A percentile compares a stretch with the other conserved stretches of the same genome.
These are phyloP conservation scores for Neospora caninum DNA, from an alignment of 169 alveolate species.

Conservation along the genomic window DNA sequence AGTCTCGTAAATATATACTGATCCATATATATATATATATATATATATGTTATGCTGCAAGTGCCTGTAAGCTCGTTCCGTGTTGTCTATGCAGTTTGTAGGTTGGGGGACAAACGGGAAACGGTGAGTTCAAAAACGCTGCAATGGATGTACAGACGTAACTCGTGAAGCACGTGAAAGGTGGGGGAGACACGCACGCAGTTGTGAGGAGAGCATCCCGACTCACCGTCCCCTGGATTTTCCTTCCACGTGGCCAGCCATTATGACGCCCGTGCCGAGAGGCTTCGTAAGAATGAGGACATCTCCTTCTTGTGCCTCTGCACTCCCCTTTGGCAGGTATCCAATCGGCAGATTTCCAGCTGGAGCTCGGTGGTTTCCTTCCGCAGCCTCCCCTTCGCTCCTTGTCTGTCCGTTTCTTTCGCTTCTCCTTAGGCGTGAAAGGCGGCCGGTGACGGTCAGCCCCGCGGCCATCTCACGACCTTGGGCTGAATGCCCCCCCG, in stretches of 20 bases:
- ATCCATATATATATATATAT: neutral
- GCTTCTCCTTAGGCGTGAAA: neutral
- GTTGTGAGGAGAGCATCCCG: neutral
- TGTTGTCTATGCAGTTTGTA: too few relatives aligned
- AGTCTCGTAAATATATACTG: neutral
- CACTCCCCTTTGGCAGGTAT: conserved; percentile 50
- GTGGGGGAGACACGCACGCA: too few relatives aligned
- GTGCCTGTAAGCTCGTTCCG: too few relatives aligned
- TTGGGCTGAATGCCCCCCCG: conserved; percentile 60
- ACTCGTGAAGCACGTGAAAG: too few relatives aligned
- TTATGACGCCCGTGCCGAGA: conserved; percentile 49
- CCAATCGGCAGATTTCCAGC: neutral
- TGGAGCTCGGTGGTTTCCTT: neutral
- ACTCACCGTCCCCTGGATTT: conserved; percentile 53
- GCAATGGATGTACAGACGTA: too few relatives aligned
- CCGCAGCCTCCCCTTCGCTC: neutral
- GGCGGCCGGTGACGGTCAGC: conserved; percentile 49
- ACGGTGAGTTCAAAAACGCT: too few relatives aligned
- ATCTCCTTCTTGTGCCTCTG: conserved; percentile 33
- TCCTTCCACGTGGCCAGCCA: conserved; percentile 52
- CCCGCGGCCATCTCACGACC: conserved; percentile 58
- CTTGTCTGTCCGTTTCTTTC: neutral
- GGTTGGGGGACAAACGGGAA: too few relatives aligned
- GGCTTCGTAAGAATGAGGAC: conserved; percentile 59
- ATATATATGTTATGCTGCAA: neutral